Evolutionary conservation across 1,139 yeast species (phyloP), one percentile per base, ranked within the genome.

Genomic region (Kazachstania sp.): DNA sequence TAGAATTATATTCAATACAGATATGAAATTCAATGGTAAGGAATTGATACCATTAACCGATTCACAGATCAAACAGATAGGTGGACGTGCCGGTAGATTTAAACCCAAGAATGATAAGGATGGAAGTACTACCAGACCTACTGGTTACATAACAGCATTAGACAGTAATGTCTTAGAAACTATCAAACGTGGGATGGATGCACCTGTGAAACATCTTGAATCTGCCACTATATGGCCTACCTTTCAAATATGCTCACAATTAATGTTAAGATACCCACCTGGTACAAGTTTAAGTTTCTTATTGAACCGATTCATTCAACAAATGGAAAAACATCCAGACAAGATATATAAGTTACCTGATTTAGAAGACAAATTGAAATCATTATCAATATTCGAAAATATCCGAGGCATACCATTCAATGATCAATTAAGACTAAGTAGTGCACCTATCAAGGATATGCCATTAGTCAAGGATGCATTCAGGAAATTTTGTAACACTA

Each of bases 81-180:
- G 95, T 2, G 99, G 99, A 1, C 72, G 99, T 54, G 98, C 98
- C 0, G 99, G 99, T 1, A 69, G 99, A 50, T 92, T 71, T 59
- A 72, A 71, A 50, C 64, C 66, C 9, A 51, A 46, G 3, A 60
- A 51, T 15, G 50, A 45, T 4, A 20, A 20, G n/a, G 11, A 26
- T 28, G 39, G 26, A 2, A 20, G 39, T 23, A 59, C 50, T n/a
- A 51, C 46, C 51, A 39, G 63, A 9, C 62, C 75, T 1, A 57
- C 66, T 29, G 94, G 95, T 0, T 75, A 74, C 51, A 83, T 85
- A 1, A 73, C 84, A 0, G 79, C 88, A 0, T 67, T 79, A 49
- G 65, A 68, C 16, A 49, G 58, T 3, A 60, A 63, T 3, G 81
- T 78, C 43, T 64, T 82, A 49, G 57, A 60, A 2, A 68, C 65